Conservation (phyloP, 352 stramenopile species). For the Phytophthora constricta region DNA sequence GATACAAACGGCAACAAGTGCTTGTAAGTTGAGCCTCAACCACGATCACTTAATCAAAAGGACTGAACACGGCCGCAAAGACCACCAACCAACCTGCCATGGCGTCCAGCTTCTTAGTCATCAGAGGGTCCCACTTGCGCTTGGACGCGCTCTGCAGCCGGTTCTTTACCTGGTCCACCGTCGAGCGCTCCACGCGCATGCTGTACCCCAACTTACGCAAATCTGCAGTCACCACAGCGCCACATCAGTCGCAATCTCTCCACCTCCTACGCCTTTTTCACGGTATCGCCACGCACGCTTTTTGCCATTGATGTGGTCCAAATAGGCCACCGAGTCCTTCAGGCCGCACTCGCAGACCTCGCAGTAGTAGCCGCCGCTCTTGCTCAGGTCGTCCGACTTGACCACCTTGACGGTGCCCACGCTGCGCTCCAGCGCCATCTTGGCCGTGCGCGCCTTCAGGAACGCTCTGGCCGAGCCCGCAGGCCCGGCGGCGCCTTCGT, state of each 20-base stretch:
- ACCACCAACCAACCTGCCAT: slow-evolving; percentile 60
- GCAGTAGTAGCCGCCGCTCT: slow-evolving; percentile 91
- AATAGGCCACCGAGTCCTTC: slow-evolving; percentile 94
- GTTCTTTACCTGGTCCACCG: slow-evolving; percentile 88
- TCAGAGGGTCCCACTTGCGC: slow-evolving; percentile 83
- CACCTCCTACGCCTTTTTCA: background rate
- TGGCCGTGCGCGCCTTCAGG: slow-evolving; percentile 73
- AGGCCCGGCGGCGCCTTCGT: slow-evolving; percentile 67
- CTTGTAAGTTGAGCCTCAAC: background rate
- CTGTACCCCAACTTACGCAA: slow-evolving; percentile 91
- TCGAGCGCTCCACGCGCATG: slow-evolving; percentile 92
- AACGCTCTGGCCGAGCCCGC: slow-evolving; percentile 75
- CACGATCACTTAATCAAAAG: too few species aligned
- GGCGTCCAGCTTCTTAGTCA: slow-evolving; percentile 82
- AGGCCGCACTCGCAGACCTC: slow-evolving; percentile 93
- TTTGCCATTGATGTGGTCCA: slow-evolving; percentile 97
- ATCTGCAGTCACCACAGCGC: slow-evolving; percentile 50
- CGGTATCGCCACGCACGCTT: slow-evolving; percentile 70
- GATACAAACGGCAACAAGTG: background rate
- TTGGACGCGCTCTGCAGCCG: slow-evolving; percentile 82
- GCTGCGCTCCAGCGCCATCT: slow-evolving; percentile 84
- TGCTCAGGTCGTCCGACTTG: slow-evolving; percentile 82
- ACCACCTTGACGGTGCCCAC: slow-evolving; percentile 89
- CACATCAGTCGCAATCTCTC: slow-evolving; percentile 4
- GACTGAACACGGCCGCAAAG: background rate